Evolutionary conservation across 768 basidiomycete genomes (phyloP), one percentile per base, ranked within the genome.

Genomic region (Hydnomerulius pinastri): DNA sequence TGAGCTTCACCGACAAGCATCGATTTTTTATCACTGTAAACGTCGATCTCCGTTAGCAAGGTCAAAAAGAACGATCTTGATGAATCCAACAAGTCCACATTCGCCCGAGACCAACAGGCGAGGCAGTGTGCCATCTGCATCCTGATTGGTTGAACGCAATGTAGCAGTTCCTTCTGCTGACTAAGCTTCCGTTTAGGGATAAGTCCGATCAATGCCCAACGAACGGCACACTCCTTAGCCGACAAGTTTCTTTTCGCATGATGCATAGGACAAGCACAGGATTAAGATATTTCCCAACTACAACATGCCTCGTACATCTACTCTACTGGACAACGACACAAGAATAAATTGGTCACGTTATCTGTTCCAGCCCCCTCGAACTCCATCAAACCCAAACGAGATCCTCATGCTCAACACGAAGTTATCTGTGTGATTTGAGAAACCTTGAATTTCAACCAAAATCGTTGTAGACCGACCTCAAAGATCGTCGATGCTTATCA

Each of bases 401-500:
- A 38, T 23, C n/a, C 13, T 28, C 53, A 38, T 43, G 60, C 11
- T 55, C 62, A 51, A 59, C 55, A 55, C 54, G 53, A 47, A 35
- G 10, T 12, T 33, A 28, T 50, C 51, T 62, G 29, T 15, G 18
- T 10, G 6, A 17, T 3, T 3, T 45, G 35, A 65, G 46, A 20
- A 6, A 23, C n/a, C 17, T 17, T 15, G 18, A 37, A 28, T 27
- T 35, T 24, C 13, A 15, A 29, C 21, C 0, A 1, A 7, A 12
- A 13, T 20, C 38, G 7, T 35, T 20, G 20, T 23, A 13, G n/a
- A 18, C 51, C 20, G 24, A 65, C 61, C 54, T 60, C 39, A 68
- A 27, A 64, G 38, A 28, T 68, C 68, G 18, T 80, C 80, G 33
- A 77, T 69, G 29, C 68, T 76, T n/a, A 81, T 70, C 57, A 75